These are phyloP conservation scores for Cucurbita ficifolia DNA, from an alignment of 306 rosid species.

Conservation along the genomic window DNA sequence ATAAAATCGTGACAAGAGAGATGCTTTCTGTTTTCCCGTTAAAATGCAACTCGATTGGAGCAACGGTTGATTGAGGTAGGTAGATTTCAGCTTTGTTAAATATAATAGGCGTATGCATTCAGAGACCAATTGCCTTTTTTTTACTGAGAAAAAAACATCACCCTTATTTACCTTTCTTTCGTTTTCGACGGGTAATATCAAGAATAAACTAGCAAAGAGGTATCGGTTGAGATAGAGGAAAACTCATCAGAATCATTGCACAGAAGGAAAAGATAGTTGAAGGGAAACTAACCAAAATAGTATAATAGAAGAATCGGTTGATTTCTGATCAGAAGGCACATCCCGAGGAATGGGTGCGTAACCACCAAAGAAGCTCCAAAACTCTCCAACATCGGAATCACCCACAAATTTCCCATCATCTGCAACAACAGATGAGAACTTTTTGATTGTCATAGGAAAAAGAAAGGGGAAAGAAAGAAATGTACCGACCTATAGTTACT, in stretches of 20 bases:
- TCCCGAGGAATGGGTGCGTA: conserved; percentile 90
- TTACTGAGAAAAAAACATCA: not conserved
- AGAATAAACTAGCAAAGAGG: not conserved
- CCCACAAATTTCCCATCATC: conserved; percentile 98
- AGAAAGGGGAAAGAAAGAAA: conserved; percentile 4
- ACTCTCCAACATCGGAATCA: conserved; percentile 87
- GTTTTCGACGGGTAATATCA: not conserved
- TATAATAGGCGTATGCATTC: not conserved
- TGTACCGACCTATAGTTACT: conserved; percentile 71
- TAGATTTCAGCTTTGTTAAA: not conserved
- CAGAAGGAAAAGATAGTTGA: conserved; percentile 5
- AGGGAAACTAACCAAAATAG: conserved; percentile 49
- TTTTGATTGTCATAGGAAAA: conserved; percentile 8
- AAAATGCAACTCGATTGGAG: not conserved
- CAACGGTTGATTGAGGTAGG: not conserved
- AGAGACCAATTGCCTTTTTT: not conserved
- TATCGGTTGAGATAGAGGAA: not conserved
- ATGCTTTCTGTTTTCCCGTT: not conserved
- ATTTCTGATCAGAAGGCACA: conserved; percentile 34
- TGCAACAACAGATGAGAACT: conserved; percentile 23
- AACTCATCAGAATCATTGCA: not conserved
- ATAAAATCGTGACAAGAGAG: not conserved
- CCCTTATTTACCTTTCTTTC: not conserved
- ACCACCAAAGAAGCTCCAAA: conserved; percentile 97
- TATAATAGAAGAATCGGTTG: conserved; percentile 22